Base-by-base conservation (phyloP, 257 asterid genomes). In the Nicotiana attenuata region DNA sequence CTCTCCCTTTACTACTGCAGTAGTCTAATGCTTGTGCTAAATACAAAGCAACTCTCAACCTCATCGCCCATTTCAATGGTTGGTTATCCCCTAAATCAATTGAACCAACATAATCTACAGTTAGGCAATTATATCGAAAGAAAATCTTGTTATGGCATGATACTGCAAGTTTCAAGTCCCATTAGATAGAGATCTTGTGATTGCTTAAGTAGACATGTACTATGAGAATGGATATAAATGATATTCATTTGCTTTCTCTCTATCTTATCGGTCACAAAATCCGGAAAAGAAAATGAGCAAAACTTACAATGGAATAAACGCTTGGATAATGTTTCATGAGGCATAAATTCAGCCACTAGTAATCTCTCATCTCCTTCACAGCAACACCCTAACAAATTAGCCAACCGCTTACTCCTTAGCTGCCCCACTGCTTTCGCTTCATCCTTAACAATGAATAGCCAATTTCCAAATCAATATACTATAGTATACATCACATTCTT, bases 1-100 rank as follows among this genome's bases (percentile, higher is more conserved):
- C 89, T 57, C 90, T 80, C 77, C 90, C 92, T 88, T 84, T 86
- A 81, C 89, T 85, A 71, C 86, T 88, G 87, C 91, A 89, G 75
- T 88, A 88, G 79, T 88, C 92, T 45, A 89, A 80, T 61, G 92
- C 91, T 86, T 89, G 91, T n/a, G 91, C 88, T 29, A 88, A 82
- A 86, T 88, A 79, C 53, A 85, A 78, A 65, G 92, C 87, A 35
- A 87, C 90, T 77, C 92, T 85, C 88, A 89, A 81, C 82, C 92
- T 89, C 90, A 89, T 85, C 17, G 90, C 67, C 90, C 92, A 89
- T 81, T 84, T 86, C 88, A 89, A 24, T 5, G 92, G 92, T 52
- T 86, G 88, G 57, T 81, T 82, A 28, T 87, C 90, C 92, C 90
- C 89, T 89, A 41, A 71, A 47, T 9, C 78, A 82, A 77, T 71